Base-by-base conservation (phyloP, 2,329 filamentous ascomycete genomes). In the Talaromyces verruculosus region DNA sequence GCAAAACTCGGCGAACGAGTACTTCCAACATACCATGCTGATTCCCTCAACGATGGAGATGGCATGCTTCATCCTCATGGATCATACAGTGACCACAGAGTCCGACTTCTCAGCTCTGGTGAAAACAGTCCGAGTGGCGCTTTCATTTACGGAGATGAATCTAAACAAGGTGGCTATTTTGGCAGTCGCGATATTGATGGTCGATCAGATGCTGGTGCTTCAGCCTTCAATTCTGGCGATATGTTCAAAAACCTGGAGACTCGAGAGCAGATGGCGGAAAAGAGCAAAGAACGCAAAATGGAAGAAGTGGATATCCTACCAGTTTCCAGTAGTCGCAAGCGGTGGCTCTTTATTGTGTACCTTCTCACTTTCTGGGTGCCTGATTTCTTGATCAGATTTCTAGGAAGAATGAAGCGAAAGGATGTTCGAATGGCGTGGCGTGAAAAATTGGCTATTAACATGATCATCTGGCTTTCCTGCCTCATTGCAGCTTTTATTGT, bases 191-290 rank as follows among this genome's bases (percentile, higher is more conserved):
- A 96, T 66, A 77, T 91, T 10, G 95, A 99, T 75, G 84, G 89
- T 7, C 92, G 93, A 51, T 98, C 95, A 35, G 95, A 99, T 61
- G 93, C 94, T 7, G 94, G 93, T 3, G 90, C 86, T 1, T 97
- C 94, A n/a, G 93, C 92, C 5, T 90, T 97, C 75, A 91, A 93
- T 58, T 91, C 87, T 63, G 93, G 95, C 7, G 95, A 99, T 76
- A 97, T 99, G 94, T 99, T 99, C 84, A 92, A 93, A 74, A 97
- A 97, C 73, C 84, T 98, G 7, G 94, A 98, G 71, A 97, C 94
- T 6, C 88, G 92, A 69, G 91, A 96, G 76, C 91, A 97, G 75
- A 92, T 99, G 87, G 92, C 94, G 0, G 94, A 98, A 79, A 94
- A 96, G 71, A 92, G 92, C 68, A 96, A 97, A 70, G 92, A 96